These are phyloP conservation scores for Kodamaea kaohsiungensis DNA, from an alignment of 805 yeast species.

Conservation along the genomic window DNA sequence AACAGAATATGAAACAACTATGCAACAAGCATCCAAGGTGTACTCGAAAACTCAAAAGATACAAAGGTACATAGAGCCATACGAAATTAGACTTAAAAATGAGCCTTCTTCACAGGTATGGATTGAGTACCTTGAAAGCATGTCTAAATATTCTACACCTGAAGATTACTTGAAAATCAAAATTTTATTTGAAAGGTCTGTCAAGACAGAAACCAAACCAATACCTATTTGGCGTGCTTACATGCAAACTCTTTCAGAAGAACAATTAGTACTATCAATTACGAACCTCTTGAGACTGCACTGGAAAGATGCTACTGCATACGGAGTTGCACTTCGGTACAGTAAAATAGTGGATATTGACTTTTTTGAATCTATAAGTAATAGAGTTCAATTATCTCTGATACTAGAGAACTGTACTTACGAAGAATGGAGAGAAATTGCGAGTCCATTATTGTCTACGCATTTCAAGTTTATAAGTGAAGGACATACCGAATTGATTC, in stretches of 20 bases:
- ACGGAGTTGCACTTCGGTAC: slow-evolving; percentile 27
- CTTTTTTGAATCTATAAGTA: slow-evolving; percentile 9
- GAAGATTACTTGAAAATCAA: slow-evolving; percentile 32
- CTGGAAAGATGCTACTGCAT: slow-evolving; percentile 26
- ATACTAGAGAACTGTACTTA: slow-evolving; percentile 19
- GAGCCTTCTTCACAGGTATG: slow-evolving; percentile 21
- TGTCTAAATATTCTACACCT: slow-evolving; percentile 15
- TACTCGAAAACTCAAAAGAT: slow-evolving; percentile 29
- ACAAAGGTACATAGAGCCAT: slow-evolving; percentile 34
- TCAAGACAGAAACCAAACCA: not conserved
- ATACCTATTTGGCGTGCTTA: slow-evolving; percentile 28
- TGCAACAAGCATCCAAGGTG: slow-evolving; percentile 37
- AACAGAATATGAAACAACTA: slow-evolving; percentile 31
- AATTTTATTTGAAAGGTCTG: slow-evolving; percentile 8
- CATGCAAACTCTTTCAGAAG: slow-evolving; percentile 27
- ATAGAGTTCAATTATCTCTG: slow-evolving; percentile 14
- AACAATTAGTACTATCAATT: slow-evolving; percentile 14
- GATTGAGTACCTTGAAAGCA: slow-evolving; percentile 33
- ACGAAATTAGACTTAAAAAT: slow-evolving; percentile 29
- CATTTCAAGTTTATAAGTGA: slow-evolving; percentile 19
- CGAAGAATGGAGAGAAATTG: slow-evolving; percentile 31
- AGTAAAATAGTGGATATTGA: slow-evolving; percentile 13
- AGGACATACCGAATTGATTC: not conserved
- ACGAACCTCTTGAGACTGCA: slow-evolving; percentile 23
- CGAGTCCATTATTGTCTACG: slow-evolving; percentile 19